Evolutionary conservation across 73 alveolate species (phyloP).

Genomic region (Stentor coeruleus): DNA sequence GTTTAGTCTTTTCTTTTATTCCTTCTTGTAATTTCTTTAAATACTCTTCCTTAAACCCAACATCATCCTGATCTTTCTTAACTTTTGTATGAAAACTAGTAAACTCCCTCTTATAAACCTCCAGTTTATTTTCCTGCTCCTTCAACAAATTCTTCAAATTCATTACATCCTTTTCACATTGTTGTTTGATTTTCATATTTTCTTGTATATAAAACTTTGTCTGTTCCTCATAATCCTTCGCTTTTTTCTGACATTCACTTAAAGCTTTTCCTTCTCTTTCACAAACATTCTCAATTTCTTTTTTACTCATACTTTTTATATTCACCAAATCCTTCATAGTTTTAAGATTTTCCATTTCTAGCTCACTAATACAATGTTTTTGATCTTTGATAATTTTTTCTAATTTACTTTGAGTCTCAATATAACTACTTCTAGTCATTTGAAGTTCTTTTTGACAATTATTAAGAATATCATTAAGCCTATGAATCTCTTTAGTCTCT

Average conservation of each 20-base stretch:
- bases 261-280: not conserved
- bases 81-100: not conserved
- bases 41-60: not conserved
- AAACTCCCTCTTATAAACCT: not conserved
- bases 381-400: not conserved
- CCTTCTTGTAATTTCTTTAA: not conserved
- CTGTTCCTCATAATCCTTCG: not conserved
- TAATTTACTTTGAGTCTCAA: not conserved
- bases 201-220: not conserved
- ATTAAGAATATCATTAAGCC: no score
- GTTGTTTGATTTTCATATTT: not conserved
- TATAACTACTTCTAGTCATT: no score
- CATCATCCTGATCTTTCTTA: not conserved
- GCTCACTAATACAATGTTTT: not conserved
- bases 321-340: not conserved
- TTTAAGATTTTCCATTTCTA: not conserved
- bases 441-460: no score
- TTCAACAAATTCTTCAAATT: no score
- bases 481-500: no score
- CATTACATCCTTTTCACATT: not conserved
- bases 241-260: not conserved
- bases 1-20: not conserved
- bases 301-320: no score
- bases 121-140: not conserved
- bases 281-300: not conserved